Evolutionary conservation across 2,329 filamentous ascomycete species (phyloP), one percentile per base, ranked within the genome.

Genomic region (Epichloe aotearoae): DNA sequence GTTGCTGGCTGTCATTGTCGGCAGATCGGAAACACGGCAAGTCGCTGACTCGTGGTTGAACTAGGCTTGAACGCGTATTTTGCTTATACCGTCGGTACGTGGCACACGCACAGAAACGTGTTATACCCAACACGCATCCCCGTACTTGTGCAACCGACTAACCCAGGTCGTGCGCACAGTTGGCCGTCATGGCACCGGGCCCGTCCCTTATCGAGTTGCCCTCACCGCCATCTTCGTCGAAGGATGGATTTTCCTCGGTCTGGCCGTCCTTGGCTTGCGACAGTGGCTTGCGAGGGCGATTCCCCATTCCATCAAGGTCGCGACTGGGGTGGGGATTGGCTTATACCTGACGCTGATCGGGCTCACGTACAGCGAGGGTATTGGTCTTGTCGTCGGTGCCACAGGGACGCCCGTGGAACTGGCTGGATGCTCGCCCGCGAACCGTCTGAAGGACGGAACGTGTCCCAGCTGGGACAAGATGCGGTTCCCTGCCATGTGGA

Each of bases 171-270:
- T 26, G 12, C 14, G 11, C 14, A 19, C 33, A 64, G 88, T 94
- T 51, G 88, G 88, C 3, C 80, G 73, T 60, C 83, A 90, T 63
- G 88, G 88, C 42, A 76, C 73, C 20, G 87, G 87, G 2, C 73
- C 76, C 37, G 82, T 94, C 8, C 80, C 86, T 1, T 95, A 87
- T 62, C 66, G 77, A 49, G 75, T 90, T 41, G 88, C 88, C 36
- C 70, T 94, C 38, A 93, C 88, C 4, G 88, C 88, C 50, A 88
- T 93, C 57, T 94, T 95, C 63, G 83, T 93, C 14, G 88, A 95
- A 66, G 88, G 88, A 38, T 86, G 86, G 65, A 82, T 94, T 54
- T 95, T 95, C 68, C 79, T 94, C 47, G 85, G 72, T 2, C 75
- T 95, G 40, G 88, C 88, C 1, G 64, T 94, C 37, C 73, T 90